Evolutionary conservation across 2,329 filamentous ascomycete genomes (phyloP), one percentile per base, ranked within the genome.

Genomic region (Blastomyces percursus): DNA sequence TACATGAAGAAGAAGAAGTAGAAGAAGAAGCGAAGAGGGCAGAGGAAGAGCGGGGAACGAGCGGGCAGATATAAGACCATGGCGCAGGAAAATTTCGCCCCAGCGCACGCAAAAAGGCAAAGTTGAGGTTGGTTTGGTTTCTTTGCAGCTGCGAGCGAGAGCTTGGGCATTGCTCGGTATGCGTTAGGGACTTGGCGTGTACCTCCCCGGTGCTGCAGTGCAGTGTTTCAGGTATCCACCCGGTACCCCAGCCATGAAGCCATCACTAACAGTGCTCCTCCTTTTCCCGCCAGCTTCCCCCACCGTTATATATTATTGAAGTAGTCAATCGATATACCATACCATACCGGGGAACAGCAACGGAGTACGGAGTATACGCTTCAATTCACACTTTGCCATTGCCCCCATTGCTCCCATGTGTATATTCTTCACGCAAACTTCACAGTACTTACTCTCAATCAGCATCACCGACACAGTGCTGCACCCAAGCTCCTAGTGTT

Each of bases 61-160:
- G 52, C 30, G 52, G 51, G 51, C 14, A 38, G 32, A 55, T 51
- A 56, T 51, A 60, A 55, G 46, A 27, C 6, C 42, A 60, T 50
- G 58, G 14, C n/a, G 19, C 19, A 38, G 27, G 51, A 35, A 38
- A n/a, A 38, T 19, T 52, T 52, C n/a, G 50, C 27, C 27, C 14
- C 51, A 27, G 12, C 30, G 8, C 14, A 32, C 30, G 50, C 5
- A 32, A 32, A 30, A 51, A 30, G 38, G 38, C 8, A 32, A 21
- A 40, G 54, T 35, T 4, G n/a, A 48, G n/a, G 19, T 38, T 38
- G 40, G 19, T 9, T 35, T 35, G 35, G 30, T 16, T 46, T 40
- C 1, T 11, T 16, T 16, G 40, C 40, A 42, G 40, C 12, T 44
- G 5, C 6, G 8, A 27, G 9, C 42, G 21, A n/a, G 32, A 42